phyloP scores from a whole-genome alignment of 2,329 filamentous ascomycete genomes.

The Arthrobotrys conoides region DNA sequence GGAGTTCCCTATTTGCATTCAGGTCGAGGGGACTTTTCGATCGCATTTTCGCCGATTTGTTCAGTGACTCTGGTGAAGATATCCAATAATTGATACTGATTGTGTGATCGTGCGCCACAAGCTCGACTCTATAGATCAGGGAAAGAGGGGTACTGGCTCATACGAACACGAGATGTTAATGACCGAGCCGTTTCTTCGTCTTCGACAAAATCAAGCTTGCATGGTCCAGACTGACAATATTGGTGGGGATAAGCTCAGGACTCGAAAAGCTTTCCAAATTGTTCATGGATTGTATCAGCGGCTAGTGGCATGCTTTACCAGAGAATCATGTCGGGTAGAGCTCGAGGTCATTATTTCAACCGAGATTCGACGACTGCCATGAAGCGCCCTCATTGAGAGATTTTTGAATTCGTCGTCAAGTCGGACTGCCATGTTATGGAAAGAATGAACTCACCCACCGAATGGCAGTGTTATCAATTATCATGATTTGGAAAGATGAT shows the following conservation, averaged over 20 bases:
- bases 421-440: background rate
- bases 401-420: slow-evolving; percentile 8
- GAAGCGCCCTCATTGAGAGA: slow-evolving; percentile 19
- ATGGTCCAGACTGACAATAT: slow-evolving; percentile 32
- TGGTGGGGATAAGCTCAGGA: slow-evolving; percentile 34
- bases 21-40: slow-evolving; percentile 6
- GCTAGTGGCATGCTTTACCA: slow-evolving; percentile 43
- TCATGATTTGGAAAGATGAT: slow-evolving; percentile 7
- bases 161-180: slow-evolving; percentile 25
- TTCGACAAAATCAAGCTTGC: slow-evolving; percentile 16
- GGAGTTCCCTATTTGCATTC: slow-evolving; percentile 4
- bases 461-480: background rate
- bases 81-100: slow-evolving; percentile 17
- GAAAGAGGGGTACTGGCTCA: background rate
- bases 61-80: slow-evolving; percentile 6
- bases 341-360: slow-evolving; percentile 12
- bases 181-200: slow-evolving; percentile 43
- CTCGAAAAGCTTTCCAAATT: slow-evolving; percentile 1
- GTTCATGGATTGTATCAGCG: slow-evolving; percentile 50
- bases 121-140: slow-evolving; percentile 2
- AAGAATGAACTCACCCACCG: background rate
- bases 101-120: slow-evolving; percentile 34
- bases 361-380: slow-evolving; percentile 27
- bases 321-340: slow-evolving; percentile 22
- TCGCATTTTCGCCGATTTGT: slow-evolving; percentile 13